A percentile compares a stretch with the other conserved stretches of the same genome.
These are phyloP conservation scores for Sordariomycetes sp. DNA, from an alignment of 2,329 filamentous ascomycete genomes.

Conservation along the genomic window DNA sequence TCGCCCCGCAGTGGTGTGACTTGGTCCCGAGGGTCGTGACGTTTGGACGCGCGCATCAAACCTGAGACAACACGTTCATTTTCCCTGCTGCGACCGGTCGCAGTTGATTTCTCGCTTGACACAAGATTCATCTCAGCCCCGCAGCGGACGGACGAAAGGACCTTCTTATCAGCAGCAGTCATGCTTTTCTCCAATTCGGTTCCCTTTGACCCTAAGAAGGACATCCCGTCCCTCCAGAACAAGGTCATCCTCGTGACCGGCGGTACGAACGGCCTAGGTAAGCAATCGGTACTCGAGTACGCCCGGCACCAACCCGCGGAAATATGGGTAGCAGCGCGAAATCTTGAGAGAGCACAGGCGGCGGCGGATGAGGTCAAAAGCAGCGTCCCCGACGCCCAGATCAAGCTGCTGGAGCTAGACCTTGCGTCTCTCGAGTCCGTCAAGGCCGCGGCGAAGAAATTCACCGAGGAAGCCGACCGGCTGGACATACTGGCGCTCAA, in stretches of 20 bases:
- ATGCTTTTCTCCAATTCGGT: conserved; percentile 1
- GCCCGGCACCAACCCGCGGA: conserved; percentile 10
- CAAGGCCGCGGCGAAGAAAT: conserved; percentile 23
- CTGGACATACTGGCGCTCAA: conserved; percentile 32
- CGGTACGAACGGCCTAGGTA: conserved; percentile 24
- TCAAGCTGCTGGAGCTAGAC: conserved; percentile 19
- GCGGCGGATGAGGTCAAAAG: conserved; percentile 24
- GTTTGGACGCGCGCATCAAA: no score
- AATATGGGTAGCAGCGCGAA: conserved; percentile 19
- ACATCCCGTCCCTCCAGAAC: conserved; percentile 31
- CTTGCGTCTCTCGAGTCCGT: conserved; percentile 32
- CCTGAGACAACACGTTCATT: no score
- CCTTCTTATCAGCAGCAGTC: neutral
- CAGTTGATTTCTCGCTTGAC: neutral
- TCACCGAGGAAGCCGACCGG: conserved; percentile 19
- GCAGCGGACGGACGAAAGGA: neutral
- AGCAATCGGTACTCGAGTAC: conserved; percentile 14
- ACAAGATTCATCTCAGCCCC: neutral
- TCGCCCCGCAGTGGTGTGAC: no score
- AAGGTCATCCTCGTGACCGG: conserved; percentile 42
- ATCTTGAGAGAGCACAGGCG: conserved; percentile 21
- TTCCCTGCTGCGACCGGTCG: no score
- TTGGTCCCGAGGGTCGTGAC: no score
- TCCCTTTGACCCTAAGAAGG: conserved; percentile 22
- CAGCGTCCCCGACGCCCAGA: conserved; percentile 8